Base-by-base conservation (phyloP, 768 basidiomycete genomes). In the Kwoniella heveanensis region DNA sequence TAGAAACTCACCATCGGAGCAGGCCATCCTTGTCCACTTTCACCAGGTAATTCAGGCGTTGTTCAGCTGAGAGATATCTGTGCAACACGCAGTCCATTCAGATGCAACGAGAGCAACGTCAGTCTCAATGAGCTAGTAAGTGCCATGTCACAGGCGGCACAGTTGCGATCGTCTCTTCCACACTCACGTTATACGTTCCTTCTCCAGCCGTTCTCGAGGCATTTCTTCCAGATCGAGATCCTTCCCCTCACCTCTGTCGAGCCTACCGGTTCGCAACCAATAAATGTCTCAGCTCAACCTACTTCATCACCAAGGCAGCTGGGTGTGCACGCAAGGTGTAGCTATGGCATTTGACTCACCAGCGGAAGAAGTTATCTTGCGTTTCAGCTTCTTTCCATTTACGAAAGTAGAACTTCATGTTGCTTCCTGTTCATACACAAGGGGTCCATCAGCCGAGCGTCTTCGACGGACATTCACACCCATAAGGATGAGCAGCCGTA, bases 31-130 rank as follows among this genome's bases (percentile, higher is more conserved):
- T 65, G 65, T 85, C 85, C 47, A 88, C 83, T 46, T 82, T 83
- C 56, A 86, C 85, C 2, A 88, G 82, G 68, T 89, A 89, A 70
- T 88, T 88, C 24, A 87, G 77, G 12, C 87, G 80, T 77, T 88
- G 86, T 68, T 87, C 85, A 2, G 82, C 81, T 1, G 85, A 85
- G 0, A 88, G 82, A 71, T 87, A 88, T 21, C 85, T 86, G 63
- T n/a, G 19, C 8, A 6, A 7, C 15, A 22, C n/a, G 24, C 39
- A 44, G 39, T 17, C 17, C 39, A 44, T 44, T n/a, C n/a, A n/a
- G n/a, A n/a, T n/a, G n/a, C n/a, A n/a, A n/a, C n/a, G n/a, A n/a
- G n/a, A n/a, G n/a, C n/a, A n/a, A n/a, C n/a, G n/a, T n/a, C n/a
- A n/a, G n/a, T n/a, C n/a, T n/a, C n/a, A n/a, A n/a, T n/a, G n/a